Evolutionary conservation across 2,329 filamentous ascomycete species (phyloP).

Genomic region (Sporothrix pseudoabietina): DNA sequence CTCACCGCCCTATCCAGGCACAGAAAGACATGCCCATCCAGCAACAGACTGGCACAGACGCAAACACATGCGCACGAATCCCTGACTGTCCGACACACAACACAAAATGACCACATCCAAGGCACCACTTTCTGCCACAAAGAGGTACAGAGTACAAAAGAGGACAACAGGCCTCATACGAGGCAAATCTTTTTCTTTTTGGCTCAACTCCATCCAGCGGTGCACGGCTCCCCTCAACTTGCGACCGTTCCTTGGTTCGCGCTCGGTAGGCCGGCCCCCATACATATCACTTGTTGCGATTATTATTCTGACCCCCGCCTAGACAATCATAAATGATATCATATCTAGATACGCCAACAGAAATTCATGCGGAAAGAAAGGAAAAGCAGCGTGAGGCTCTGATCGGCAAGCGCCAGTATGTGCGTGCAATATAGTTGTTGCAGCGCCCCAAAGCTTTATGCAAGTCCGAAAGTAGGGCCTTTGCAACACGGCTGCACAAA

Average conservation of each 20-base stretch:
- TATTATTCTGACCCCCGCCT: constrained; percentile 3
- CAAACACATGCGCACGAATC: not conserved
- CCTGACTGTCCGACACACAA: not conserved
- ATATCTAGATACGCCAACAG: not conserved
- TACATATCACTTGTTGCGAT: not conserved
- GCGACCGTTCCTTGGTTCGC: not conserved
- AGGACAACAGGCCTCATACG: not conserved
- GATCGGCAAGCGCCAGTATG: not conserved
- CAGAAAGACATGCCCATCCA: not conserved
- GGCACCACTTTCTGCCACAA: not conserved
- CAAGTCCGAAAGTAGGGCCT: not conserved
- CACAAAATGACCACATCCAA: not conserved
- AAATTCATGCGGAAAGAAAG: not conserved
- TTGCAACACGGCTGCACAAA: not conserved
- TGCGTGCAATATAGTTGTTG: not conserved
- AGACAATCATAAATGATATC: not conserved
- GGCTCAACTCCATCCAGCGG: not conserved
- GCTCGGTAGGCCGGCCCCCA: not conserved
- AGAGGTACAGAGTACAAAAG: not conserved
- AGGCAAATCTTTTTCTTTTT: not conserved
- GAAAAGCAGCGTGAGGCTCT: not conserved
- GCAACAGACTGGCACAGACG: not conserved
- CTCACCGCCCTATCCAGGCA: not conserved
- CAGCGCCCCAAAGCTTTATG: not conserved
- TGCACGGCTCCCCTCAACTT: not conserved